A percentile compares a stretch with the other conserved stretches of the same genome.
phyloP scores from a whole-genome alignment of 208 protist species.

The Angomonas desouzai region DNA sequence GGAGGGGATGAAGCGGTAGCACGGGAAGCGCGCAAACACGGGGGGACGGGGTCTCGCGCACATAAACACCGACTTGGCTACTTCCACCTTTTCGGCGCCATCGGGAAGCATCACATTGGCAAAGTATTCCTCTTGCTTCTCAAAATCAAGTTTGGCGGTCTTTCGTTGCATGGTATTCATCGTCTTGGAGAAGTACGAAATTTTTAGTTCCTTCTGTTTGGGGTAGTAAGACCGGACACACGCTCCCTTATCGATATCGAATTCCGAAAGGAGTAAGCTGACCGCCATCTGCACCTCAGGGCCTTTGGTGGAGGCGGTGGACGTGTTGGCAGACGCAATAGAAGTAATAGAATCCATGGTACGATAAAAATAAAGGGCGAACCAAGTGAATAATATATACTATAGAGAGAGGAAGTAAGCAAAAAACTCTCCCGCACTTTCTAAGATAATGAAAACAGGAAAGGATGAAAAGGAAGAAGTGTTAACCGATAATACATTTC shows the following conservation, averaged over 20 bases:
- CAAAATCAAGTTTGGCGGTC: conserved; percentile 16
- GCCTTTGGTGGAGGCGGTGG: background rate
- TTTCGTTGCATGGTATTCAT: background rate
- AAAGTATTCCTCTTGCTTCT: conserved; percentile 48
- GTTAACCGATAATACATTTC: no score
- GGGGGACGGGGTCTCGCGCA: conserved; percentile 41
- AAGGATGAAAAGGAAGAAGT: conserved; percentile 12
- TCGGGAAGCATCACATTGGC: conserved; percentile 81
- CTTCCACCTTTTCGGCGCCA: conserved; percentile 57
- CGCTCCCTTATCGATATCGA: conserved; percentile 72
- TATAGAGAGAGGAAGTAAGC: no score
- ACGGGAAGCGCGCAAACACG: conserved; percentile 35
- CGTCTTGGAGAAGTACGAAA: background rate
- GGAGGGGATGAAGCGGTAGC: conserved; percentile 38
- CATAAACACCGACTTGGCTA: conserved; percentile 63
- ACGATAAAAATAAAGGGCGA: conserved; percentile 4
- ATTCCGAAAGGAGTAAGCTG: conserved; percentile 61
- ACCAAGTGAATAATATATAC: background rate
- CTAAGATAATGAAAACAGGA: background rate
- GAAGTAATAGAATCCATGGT: background rate
- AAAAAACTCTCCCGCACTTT: background rate
- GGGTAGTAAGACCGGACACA: conserved; percentile 60
- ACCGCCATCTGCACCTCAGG: conserved; percentile 14
- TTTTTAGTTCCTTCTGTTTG: conserved; percentile 1
- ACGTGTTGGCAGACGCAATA: background rate